Base-by-base conservation (phyloP, 164 flowering plant genomes). In the Aristolochia contorta region DNA sequence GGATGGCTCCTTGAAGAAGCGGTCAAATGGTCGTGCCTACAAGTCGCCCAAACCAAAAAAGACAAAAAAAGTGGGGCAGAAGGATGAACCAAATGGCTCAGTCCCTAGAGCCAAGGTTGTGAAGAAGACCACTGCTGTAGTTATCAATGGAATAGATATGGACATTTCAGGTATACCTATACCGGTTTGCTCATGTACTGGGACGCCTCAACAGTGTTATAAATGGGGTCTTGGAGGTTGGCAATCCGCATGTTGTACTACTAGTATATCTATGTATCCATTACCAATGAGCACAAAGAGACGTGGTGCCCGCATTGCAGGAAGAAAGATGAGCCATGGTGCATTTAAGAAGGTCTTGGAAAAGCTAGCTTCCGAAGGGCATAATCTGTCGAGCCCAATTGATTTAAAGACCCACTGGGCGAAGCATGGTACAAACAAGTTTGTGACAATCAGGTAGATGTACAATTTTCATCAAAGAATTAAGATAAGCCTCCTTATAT, bases 151-250 rank as follows among this genome's bases (percentile, higher is more conserved):
- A 37, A 72, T 84, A 46, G 82, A 81, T 59, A 69, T 89, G 84
- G 91, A 89, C 71, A 78, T 89, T 47, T 75, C 88, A 0, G 82
- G 94, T 15, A 80, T 89, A 48, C 94, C 97, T 0, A 84, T 82
- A 54, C 97, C 97, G 0, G 79, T 87, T 56, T 89, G 97, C 72
- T 85, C 97, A 0, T 89, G 97, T 58, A 87, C 94, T 30, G 91
- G 91, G 63, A 27, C 74, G 37, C 83, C 91, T 45, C 95, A 90
- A 67, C 95, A 85, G 67, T 90, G 97, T 58, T 90, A 90, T 65
- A 74, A 89, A 27, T 90, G 97, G 97, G 97, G 97, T 1, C 84
- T 89, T 68, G 97, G 97, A 60, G 97, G 97, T 25, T 90, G 97
- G 97, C 97, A 90, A 55, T 87, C 95, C 0, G 95, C 97, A 8